These are phyloP conservation scores for Dactylellina parvicollis DNA, from an alignment of 2,329 filamentous ascomycete genomes.

Conservation along the genomic window DNA sequence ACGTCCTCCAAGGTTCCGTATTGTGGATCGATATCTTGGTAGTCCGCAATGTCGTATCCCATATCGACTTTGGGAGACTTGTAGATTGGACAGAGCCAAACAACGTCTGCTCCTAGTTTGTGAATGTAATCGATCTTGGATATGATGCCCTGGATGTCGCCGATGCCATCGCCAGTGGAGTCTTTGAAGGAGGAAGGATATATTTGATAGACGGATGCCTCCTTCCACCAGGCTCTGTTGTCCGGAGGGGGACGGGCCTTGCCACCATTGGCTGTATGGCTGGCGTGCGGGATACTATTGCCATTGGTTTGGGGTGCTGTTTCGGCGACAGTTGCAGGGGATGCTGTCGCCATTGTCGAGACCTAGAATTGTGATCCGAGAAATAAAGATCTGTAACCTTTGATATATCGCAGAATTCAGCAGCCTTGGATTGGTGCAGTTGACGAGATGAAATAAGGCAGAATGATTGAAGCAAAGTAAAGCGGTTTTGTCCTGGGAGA, in stretches of 20 bases:
- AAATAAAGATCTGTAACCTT: no score
- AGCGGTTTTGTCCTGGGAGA: neutral
- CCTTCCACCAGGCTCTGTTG: conserved; percentile 63
- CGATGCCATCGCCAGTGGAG: conserved; percentile 71
- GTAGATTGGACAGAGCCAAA: conserved; percentile 70
- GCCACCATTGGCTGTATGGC: neutral
- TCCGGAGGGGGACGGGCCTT: neutral
- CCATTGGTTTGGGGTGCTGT: conserved; percentile 1
- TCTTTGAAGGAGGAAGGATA: conserved; percentile 71
- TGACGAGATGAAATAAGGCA: no score
- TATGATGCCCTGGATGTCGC: conserved; percentile 73
- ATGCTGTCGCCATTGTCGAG: conserved; percentile 5
- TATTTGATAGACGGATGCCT: conserved; percentile 66
- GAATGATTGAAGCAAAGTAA: no score
- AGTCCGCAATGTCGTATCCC: conserved; percentile 76
- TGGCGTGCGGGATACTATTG: neutral
- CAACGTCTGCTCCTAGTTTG: conserved; percentile 70
- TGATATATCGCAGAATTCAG: no score
- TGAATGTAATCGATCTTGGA: conserved; percentile 73
- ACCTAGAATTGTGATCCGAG: neutral
- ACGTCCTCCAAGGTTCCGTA: conserved; percentile 76
- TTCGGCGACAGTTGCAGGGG: conserved; percentile 16
- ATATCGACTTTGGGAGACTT: conserved; percentile 73
- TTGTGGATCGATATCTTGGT: conserved; percentile 71
- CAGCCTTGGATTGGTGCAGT: no score